These are phyloP conservation scores for Amylocystis lapponica DNA, from an alignment of 768 basidiomycete genomes.

Conservation along the genomic window DNA sequence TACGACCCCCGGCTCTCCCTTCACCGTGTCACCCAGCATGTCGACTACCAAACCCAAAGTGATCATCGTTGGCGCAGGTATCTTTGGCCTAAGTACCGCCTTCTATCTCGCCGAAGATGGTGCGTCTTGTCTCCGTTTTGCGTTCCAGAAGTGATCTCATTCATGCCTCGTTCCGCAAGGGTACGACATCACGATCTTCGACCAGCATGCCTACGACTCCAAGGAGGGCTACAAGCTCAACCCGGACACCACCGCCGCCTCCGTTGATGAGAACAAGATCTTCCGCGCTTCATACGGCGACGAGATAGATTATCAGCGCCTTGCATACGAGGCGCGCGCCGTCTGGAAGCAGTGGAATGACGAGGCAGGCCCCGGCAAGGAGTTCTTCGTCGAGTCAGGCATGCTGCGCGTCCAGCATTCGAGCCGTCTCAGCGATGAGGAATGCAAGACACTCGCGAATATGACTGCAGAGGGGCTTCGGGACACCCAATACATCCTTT, in stretches of 20 bases:
- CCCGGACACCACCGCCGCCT: constrained; percentile 1
- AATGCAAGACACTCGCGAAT: constrained; percentile 4
- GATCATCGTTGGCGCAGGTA: constrained; percentile 3
- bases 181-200: constrained; percentile 3
- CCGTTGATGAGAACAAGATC: constrained; percentile 6
- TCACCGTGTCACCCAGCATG: background rate
- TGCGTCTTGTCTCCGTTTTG: background rate
- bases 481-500: constrained; percentile 2
- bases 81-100: constrained; percentile 4
- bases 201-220: constrained; percentile 3
- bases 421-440: background rate
- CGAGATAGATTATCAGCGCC: constrained; percentile 4
- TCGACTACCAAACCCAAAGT: background rate
- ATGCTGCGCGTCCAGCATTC: constrained; percentile 6
- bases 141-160: background rate
- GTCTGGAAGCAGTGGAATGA: constrained; percentile 3
- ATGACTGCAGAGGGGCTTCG: constrained; percentile 1
- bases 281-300: constrained; percentile 4
- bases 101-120: constrained; percentile 3
- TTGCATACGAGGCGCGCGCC: constrained; percentile 3
- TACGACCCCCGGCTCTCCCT: too few relatives aligned
- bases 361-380: constrained; percentile 1
- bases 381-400: constrained; percentile 4
- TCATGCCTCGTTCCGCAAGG: background rate
- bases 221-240: constrained; percentile 3